Conservation (phyloP, 1,139 yeast genomes). For the Blastobotrys raffinosifermentans region DNA sequence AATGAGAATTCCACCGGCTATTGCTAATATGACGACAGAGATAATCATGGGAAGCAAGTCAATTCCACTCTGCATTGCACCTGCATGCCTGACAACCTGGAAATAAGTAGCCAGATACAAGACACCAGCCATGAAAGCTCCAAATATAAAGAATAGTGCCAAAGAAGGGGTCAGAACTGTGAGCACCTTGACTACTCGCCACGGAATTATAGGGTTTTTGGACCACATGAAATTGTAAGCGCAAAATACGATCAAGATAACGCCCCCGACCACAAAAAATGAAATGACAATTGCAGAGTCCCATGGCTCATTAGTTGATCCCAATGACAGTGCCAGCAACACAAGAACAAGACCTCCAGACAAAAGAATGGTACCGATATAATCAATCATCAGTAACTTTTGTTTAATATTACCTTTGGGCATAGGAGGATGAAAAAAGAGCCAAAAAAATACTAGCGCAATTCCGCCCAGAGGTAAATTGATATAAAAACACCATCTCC, state of each 20-base stretch:
- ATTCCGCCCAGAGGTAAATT: conserved; percentile 63
- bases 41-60: conserved; percentile 48
- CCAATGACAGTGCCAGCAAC: conserved; percentile 47
- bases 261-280: conserved; percentile 49
- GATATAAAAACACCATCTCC: conserved; percentile 77
- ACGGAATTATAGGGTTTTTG: conserved; percentile 42
- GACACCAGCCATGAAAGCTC: conserved; percentile 38
- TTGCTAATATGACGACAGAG: conserved; percentile 43
- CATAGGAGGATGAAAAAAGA: conserved; percentile 51
- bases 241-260: conserved; percentile 37
- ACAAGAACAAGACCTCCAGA: conserved; percentile 40
- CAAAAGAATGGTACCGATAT: conserved; percentile 40
- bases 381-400: conserved; percentile 43
- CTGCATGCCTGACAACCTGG: conserved; percentile 43
- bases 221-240: conserved; percentile 46
- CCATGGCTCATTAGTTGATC: conserved; percentile 43
- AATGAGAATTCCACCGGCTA: conserved; percentile 41
- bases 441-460: conserved; percentile 40
- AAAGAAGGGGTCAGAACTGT: conserved; percentile 36
- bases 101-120: conserved; percentile 49
- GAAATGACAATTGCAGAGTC: conserved; percentile 49
- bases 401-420: conserved; percentile 37
- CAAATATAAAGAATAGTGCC: conserved; percentile 38
- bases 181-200: conserved; percentile 34
- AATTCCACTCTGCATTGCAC: conserved; percentile 53